Conservation (phyloP, 129 eudicot species). For the Flaveria linearis region DNA sequence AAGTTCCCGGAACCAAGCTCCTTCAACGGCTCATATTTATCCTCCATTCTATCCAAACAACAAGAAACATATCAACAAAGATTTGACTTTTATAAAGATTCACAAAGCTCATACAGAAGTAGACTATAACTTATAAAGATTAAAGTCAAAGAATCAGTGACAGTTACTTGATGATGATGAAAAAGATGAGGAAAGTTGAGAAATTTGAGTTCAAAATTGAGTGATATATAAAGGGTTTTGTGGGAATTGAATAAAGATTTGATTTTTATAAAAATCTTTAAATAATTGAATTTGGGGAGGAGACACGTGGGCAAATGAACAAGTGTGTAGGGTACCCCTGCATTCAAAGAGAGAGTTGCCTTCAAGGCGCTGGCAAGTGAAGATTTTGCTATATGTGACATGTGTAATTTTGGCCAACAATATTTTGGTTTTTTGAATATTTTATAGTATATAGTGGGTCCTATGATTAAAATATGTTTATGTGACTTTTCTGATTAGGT, state of each 20-base stretch:
- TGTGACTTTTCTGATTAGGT: constrained; percentile 2
- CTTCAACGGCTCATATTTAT: too few species aligned
- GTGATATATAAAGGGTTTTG: too few species aligned
- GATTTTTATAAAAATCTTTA: neutral
- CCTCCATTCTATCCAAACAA: too few species aligned
- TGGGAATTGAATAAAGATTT: too few species aligned
- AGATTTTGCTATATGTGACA: constrained; percentile 26
- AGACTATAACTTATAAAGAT: too few species aligned
- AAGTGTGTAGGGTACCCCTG: constrained; percentile 29
- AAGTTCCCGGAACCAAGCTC: neutral
- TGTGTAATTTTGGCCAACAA: constrained; percentile 25
- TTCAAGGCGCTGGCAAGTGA: constrained; percentile 45
- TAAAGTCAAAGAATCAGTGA: too few species aligned
- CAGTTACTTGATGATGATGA: neutral
- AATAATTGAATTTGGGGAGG: constrained; percentile 23
- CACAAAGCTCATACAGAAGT: too few species aligned
- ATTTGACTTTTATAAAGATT: constrained; percentile 24
- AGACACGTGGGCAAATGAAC: constrained; percentile 38
- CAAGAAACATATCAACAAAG: neutral
- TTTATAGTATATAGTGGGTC: constrained; percentile 17
- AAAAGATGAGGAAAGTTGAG: too few species aligned
- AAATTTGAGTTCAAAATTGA: too few species aligned
- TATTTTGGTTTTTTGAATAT: constrained; percentile 1
- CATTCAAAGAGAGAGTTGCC: constrained; percentile 41
- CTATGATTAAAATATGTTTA: constrained; percentile 10